Base-by-base conservation (phyloP, 1,284 basidiomycete genomes). In the Leccinum variabile region DNA sequence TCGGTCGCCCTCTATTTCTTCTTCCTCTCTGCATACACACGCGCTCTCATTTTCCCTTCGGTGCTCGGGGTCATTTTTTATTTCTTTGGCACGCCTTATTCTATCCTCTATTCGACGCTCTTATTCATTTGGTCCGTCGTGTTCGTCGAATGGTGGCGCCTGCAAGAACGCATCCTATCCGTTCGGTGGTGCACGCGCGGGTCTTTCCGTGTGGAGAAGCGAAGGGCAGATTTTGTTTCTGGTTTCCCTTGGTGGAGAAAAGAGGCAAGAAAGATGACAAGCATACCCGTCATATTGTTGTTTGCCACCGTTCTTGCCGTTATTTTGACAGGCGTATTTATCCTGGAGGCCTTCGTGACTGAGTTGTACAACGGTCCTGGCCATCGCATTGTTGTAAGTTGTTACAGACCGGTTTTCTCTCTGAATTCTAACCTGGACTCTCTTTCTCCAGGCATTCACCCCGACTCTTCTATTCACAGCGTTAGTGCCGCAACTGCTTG, bases 111-210 rank as follows among this genome's bases (percentile, higher is more conserved):
- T 75, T 94, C 93, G 0, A 77, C 83, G 56, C 76, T 90, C 18
- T 79, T 96, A 46, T 84, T 88, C 5, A 65, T 95, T 8, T 98
- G 95, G 91, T 88, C 91, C 0, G 81, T 92, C 56, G 75, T 83
- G n/a, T 95, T 95, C 69, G 88, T 95, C 63, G 94, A 97, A 72
- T 88, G 86, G 78, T 98, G 95, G 95, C 84, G 90, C 32, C 84
- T 96, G 56, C 85, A 85, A 57, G 92, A 98, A 77, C 85, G 89
- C 16, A 84, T 89, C 53, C 80, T 97, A 13, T 86, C 92, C 1
- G 84, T 95, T 22, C 82, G 86, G 35, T 96, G 94, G 82, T 90
- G 91, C 11, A 92, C 90, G 0, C 83, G 84, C 14, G 91, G 91
- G 14, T 87, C 88, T 1, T 87, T 89, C 71, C 85, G 86, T 22